A percentile compares a stretch with the other conserved stretches of the same genome.
Evolutionary conservation across 768 basidiomycete species (phyloP).

Genomic region (Coprinopsis cinerea): DNA sequence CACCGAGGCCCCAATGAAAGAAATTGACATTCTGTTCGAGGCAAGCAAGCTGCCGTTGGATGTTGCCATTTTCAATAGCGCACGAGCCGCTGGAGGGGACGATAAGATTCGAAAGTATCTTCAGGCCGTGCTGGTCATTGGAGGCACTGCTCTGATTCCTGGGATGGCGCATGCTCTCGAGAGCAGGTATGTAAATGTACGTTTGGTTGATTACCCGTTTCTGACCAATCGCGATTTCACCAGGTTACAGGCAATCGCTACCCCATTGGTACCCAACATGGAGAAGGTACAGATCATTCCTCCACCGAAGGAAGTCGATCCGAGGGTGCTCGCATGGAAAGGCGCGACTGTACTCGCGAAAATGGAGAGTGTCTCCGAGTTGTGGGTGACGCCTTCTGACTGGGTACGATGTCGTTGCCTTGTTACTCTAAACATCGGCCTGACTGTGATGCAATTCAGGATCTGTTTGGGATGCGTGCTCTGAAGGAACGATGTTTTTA

Average conservation of each 20-base stretch:
- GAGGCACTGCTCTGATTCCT: constrained; percentile 74
- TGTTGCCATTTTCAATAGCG: constrained; percentile 88
- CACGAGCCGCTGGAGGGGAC: constrained; percentile 81
- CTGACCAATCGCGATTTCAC: constrained; percentile 2
- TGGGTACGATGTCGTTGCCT: constrained; percentile 53
- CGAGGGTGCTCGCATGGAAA: constrained; percentile 89
- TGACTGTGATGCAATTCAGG: constrained; percentile 36
- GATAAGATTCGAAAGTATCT: constrained; percentile 89
- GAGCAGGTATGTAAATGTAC: constrained; percentile 54
- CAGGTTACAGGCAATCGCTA: constrained; percentile 79
- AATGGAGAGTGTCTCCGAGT: constrained; percentile 83
- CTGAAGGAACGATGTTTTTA: constrained; percentile 81
- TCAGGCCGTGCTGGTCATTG: constrained; percentile 81
- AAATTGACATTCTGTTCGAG: constrained; percentile 76
- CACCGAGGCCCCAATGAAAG: constrained; percentile 9
- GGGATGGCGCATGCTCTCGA: constrained; percentile 84
- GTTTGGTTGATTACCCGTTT: constrained; percentile 1
- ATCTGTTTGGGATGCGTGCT: constrained; percentile 72
- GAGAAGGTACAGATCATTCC: constrained; percentile 88
- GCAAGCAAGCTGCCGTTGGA: constrained; percentile 88
- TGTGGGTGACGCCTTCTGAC: constrained; percentile 84
- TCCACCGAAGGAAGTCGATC: constrained; percentile 92
- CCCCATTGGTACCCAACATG: constrained; percentile 76
- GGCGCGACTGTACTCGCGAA: constrained; percentile 87
- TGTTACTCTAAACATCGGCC: not conserved